Evolutionary conservation across 148 eudicot genomes (phyloP).

Genomic region (Oxyria digyna): DNA sequence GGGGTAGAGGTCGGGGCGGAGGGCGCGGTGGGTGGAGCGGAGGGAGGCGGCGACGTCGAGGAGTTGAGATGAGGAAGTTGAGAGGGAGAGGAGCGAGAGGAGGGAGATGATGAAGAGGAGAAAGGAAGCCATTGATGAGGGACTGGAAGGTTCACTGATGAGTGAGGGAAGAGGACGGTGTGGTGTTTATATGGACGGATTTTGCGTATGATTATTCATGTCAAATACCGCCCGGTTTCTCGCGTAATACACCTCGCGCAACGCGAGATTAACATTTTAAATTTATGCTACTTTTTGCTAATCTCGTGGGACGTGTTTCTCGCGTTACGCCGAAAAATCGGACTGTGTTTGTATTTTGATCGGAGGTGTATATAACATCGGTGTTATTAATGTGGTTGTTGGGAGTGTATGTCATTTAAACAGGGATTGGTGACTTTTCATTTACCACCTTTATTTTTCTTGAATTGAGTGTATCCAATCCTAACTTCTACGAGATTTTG

Average conservation of each 20-base stretch:
- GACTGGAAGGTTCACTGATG: neutral
- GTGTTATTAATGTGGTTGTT: neutral
- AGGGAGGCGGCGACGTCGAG: slow-evolving; percentile 42
- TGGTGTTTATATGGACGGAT: neutral
- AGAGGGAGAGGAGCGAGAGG: neutral
- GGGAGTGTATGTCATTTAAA: neutral
- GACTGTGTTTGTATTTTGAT: no score
- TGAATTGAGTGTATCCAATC: neutral
- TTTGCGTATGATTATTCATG: no score
- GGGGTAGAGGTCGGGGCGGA: slow-evolving; percentile 14
- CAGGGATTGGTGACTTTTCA: neutral
- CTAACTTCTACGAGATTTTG: no score
- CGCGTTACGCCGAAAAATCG: no score
- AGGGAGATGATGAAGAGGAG: neutral
- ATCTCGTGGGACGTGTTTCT: no score
- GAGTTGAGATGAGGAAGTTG: neutral
- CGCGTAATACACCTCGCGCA: no score
- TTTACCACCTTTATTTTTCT: neutral
- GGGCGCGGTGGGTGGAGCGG: slow-evolving; percentile 22
- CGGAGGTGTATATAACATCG: no score
- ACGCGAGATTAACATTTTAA: no score
- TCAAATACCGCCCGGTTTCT: no score
- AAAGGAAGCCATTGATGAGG: neutral
- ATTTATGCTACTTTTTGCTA: no score
- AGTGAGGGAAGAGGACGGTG: neutral